A percentile compares a stretch with the other conserved stretches of the same genome.
phyloP scores from a whole-genome alignment of 1,284 basidiomycete species.

The Leucoagaricus sp. region DNA sequence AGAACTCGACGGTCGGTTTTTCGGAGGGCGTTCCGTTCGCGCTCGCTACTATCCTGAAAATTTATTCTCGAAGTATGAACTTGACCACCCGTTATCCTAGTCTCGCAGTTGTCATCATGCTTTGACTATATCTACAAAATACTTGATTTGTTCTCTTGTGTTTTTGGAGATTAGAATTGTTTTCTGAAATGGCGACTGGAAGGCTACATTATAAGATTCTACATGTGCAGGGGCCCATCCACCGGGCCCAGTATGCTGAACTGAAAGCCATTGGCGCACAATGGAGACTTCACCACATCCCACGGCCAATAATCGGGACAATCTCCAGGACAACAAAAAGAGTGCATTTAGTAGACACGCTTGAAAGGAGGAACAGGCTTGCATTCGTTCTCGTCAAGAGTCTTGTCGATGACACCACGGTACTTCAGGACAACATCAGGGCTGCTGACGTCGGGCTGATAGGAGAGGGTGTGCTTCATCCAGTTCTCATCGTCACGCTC shows the following conservation, averaged over 20 bases:
- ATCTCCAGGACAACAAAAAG: neutral
- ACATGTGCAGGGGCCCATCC: too few species aligned
- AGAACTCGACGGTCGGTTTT: conserved; percentile 88
- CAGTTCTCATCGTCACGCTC: conserved; percentile 90
- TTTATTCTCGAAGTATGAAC: conserved; percentile 50
- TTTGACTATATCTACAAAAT: conserved; percentile 18
- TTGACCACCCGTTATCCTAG: conserved; percentile 42
- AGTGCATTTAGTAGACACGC: conserved; percentile 67
- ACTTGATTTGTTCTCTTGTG: conserved; percentile 14
- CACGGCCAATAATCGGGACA: neutral
- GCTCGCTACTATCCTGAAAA: conserved; percentile 83
- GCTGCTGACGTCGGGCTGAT: conserved; percentile 72
- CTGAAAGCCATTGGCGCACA: too few species aligned
- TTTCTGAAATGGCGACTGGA: too few species aligned
- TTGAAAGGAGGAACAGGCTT: conserved; percentile 88
- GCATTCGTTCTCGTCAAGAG: conserved; percentile 96
- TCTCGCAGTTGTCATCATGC: conserved; percentile 15
- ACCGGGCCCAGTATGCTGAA: too few species aligned
- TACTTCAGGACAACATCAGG: conserved; percentile 92
- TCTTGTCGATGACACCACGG: conserved; percentile 82
- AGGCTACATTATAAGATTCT: too few species aligned
- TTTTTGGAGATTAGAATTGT: too few species aligned
- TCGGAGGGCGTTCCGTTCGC: conserved; percentile 82
- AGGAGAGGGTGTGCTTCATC: conserved; percentile 95
- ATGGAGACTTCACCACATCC: neutral